Conservation (phyloP, 2,329 filamentous ascomycete genomes). For the Colletotrichum chlorophyti region DNA sequence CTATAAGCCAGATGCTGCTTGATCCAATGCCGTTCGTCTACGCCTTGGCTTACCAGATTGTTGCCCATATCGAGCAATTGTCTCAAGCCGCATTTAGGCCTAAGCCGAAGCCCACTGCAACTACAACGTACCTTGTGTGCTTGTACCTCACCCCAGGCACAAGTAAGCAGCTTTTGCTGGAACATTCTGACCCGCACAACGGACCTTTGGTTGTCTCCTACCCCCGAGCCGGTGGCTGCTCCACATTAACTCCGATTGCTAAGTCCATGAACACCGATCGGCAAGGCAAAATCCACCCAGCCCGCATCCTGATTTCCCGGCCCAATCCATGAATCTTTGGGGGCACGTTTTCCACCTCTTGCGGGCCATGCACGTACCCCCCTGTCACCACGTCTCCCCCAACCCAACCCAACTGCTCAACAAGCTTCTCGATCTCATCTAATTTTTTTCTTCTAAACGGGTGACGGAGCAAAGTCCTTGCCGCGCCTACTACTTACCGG, state of each 20-base stretch:
- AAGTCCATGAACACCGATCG: conserved; percentile 25
- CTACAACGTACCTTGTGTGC: not conserved
- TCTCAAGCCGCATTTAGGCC: too few species aligned
- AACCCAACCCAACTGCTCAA: conserved; percentile 26
- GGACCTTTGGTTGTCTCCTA: conserved; percentile 10
- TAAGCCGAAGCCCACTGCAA: too few species aligned
- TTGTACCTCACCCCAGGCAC: too few species aligned
- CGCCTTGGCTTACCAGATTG: too few species aligned
- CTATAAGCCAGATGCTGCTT: too few species aligned
- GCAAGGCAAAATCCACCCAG: not conserved
- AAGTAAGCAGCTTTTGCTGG: too few species aligned
- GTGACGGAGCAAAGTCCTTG: conserved; percentile 1
- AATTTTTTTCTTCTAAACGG: too few species aligned
- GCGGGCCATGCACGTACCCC: too few species aligned
- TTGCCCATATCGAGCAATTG: not conserved
- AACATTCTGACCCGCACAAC: conserved; percentile 1
- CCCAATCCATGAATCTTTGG: too few species aligned
- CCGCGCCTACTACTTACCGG: too few species aligned
- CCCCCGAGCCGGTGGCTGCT: conserved; percentile 9
- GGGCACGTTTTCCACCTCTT: not conserved
- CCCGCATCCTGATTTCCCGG: not conserved
- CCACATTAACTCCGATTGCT: conserved; percentile 28
- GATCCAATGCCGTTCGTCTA: too few species aligned
- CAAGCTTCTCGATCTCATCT: conserved; percentile 16
- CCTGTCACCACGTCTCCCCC: conserved; percentile 13